Evolutionary conservation across 371 early-diverging fungal genomes (phyloP).

Genomic region (Ordospora pajunii): DNA sequence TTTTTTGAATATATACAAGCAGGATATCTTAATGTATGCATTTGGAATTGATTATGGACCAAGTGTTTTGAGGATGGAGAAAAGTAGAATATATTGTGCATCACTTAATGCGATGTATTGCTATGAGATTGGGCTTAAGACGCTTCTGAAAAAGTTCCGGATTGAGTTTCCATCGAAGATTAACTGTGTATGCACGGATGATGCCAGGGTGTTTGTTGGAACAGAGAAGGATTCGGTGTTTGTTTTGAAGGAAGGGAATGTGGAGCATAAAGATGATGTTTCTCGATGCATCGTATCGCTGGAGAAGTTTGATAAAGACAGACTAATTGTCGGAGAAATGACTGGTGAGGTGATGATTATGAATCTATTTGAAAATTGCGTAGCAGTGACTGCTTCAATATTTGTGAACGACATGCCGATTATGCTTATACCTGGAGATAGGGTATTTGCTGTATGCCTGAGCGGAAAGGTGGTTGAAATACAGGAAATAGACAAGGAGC

Average conservation of each 20-base stretch:
- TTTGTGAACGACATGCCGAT: not conserved
- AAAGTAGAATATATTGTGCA: not conserved
- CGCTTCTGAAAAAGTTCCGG: not conserved
- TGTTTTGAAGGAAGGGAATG: not conserved
- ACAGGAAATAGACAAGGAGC: not conserved
- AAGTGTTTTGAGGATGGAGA: not conserved
- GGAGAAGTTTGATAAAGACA: not conserved
- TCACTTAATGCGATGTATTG: not conserved
- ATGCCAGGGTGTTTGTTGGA: not conserved
- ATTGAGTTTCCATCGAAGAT: not conserved
- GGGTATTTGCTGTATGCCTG: not conserved
- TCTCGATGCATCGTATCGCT: not conserved
- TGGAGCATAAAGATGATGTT: not conserved
- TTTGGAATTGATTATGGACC: not conserved
- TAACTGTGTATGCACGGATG: not conserved
- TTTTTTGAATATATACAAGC: not conserved
- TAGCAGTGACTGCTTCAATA: not conserved
- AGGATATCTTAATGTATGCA: not conserved
- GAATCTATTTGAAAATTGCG: not conserved
- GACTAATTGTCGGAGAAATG: not conserved
- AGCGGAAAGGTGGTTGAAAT: not conserved
- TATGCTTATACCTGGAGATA: not conserved
- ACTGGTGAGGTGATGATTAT: not conserved
- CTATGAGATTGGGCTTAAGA: not conserved
- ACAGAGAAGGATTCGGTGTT: slow-evolving; percentile 5